A percentile compares a stretch with the other conserved stretches of the same genome.
Evolutionary conservation across 2,329 filamentous ascomycete species (phyloP).

Genomic region (Akanthomyces muscarius): DNA sequence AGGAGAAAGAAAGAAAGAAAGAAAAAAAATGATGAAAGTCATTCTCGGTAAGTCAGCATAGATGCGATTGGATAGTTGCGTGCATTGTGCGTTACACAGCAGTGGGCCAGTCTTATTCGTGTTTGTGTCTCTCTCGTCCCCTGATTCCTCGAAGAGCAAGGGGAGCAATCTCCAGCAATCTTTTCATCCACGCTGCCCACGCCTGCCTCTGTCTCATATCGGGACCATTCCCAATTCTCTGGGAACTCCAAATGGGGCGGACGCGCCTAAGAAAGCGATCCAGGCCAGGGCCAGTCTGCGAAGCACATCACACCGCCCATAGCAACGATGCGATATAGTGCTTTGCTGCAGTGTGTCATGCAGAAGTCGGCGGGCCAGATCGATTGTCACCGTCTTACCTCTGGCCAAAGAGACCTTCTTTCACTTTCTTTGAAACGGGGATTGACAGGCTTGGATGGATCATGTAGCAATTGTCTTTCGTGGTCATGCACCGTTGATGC

Average conservation of each 20-base stretch:
- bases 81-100: not conserved
- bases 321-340: not conserved
- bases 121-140: not conserved
- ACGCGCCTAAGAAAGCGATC: not conserved
- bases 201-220: slow-evolving; percentile 7
- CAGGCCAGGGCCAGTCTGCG: not conserved
- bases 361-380: not conserved
- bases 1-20: not conserved
- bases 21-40: not conserved
- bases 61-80: not conserved
- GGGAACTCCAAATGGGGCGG: not conserved
- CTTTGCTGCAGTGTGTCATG: not conserved
- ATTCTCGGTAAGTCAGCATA: slow-evolving; percentile 6
- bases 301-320: not conserved
- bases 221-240: not conserved
- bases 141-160: too few relatives aligned
- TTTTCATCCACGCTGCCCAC: not conserved
- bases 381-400: not conserved
- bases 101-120: not conserved
- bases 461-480: not conserved
- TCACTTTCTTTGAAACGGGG: not conserved
- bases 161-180: not conserved
- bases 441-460: not conserved
- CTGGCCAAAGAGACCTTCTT: not conserved
- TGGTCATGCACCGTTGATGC: not conserved